phyloP scores from a whole-genome alignment of 2,329 filamentous ascomycete species.

The Fusarium sp. region DNA sequence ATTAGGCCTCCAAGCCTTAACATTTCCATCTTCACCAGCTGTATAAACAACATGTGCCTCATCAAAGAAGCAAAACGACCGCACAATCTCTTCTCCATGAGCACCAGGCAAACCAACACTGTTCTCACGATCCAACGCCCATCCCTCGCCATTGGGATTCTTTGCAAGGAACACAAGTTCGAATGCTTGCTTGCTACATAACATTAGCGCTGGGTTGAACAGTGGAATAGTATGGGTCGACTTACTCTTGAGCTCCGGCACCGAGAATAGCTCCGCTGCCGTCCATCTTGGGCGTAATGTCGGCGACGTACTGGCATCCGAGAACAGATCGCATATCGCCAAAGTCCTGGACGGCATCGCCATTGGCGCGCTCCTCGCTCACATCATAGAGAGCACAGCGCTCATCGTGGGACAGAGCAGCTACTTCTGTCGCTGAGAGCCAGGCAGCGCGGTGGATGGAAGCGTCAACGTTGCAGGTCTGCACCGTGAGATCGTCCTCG shows the following conservation, averaged over 20 bases:
- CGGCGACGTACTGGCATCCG: constrained; percentile 80
- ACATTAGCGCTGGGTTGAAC: constrained; percentile 30
- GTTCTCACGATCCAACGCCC: constrained; percentile 67
- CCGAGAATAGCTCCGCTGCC: constrained; percentile 72
- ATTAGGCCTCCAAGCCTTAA: constrained; percentile 67
- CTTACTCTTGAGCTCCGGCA: constrained; percentile 76
- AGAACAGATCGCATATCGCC: constrained; percentile 77
- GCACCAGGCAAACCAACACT: constrained; percentile 72
- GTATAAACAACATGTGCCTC: constrained; percentile 70
- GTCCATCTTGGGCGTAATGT: constrained; percentile 72
- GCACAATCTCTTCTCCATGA: constrained; percentile 74
- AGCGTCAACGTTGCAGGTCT: constrained; percentile 82
- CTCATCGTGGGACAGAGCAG: constrained; percentile 83
- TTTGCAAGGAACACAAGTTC: constrained; percentile 71
- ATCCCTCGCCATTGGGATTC: constrained; percentile 56
- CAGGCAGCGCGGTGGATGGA: constrained; percentile 83
- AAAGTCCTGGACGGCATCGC: constrained; percentile 68
- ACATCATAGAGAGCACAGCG: constrained; percentile 79
- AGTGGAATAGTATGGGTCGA: constrained; percentile 53
- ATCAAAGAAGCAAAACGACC: constrained; percentile 74
- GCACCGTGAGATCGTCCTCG: constrained; percentile 82
- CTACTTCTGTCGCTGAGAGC: constrained; percentile 73
- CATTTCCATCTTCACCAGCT: constrained; percentile 69
- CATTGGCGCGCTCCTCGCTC: constrained; percentile 72
- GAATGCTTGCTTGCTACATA: constrained; percentile 66